A percentile compares a stretch with the other conserved stretches of the same genome.
phyloP scores from a whole-genome alignment of 73 alveolate species.

The Paraurostyla sp. region DNA sequence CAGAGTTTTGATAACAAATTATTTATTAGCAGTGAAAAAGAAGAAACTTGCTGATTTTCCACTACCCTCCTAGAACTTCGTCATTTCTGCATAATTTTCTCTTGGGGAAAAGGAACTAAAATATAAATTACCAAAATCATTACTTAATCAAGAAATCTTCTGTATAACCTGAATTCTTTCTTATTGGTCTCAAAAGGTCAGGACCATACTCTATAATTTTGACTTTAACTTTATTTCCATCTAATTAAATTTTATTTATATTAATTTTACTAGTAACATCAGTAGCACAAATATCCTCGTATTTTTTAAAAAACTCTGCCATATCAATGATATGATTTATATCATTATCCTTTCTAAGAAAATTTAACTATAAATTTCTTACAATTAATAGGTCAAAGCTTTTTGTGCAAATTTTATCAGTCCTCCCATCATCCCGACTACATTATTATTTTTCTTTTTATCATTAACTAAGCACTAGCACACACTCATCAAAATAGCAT shows the following conservation, averaged over 20 bases:
- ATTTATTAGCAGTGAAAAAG: conserved; percentile 67
- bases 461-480: conserved; percentile 27
- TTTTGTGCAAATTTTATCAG: conserved; percentile 34
- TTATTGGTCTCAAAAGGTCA: conserved; percentile 23
- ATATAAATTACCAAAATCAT: too few relatives aligned
- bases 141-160: conserved; percentile 10
- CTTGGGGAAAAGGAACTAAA: conserved; percentile 57
- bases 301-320: conserved; percentile 8
- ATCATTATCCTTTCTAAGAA: conserved; percentile 32
- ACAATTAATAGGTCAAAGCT: conserved; percentile 42
- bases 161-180: conserved; percentile 28
- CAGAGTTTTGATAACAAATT: conserved; percentile 68
- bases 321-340: conserved; percentile 49
- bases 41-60: conserved; percentile 72
- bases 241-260: not conserved
- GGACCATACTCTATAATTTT: conserved; percentile 51
- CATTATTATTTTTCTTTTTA: conserved; percentile 20
- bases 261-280: conserved; percentile 33
- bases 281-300: conserved; percentile 44
- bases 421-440: conserved; percentile 18
- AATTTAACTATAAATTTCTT: not conserved
- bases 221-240: conserved; percentile 39
- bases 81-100: conserved; percentile 63
- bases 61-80: conserved; percentile 63
- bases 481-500: conserved; percentile 45